These are phyloP conservation scores for Trametes maxima DNA, from an alignment of 768 basidiomycete genomes.

Conservation along the genomic window DNA sequence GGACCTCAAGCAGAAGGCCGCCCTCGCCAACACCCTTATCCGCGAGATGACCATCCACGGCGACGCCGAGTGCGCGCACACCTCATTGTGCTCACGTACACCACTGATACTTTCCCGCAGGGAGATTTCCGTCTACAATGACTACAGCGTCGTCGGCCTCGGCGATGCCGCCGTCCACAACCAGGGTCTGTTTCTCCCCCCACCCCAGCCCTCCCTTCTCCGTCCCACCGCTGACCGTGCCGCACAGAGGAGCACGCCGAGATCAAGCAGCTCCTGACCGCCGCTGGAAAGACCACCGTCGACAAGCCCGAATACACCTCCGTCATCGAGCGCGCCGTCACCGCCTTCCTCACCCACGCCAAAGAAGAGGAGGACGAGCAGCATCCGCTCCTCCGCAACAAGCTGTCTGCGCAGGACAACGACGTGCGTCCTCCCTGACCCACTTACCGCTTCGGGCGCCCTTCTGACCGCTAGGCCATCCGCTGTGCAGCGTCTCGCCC, in stretches of 20 bases:
- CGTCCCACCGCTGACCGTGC: background rate
- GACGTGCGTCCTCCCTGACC: slow-evolving; percentile 18
- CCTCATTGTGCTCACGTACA: background rate
- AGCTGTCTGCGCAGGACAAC: slow-evolving; percentile 22
- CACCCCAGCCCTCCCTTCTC: background rate
- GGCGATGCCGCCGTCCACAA: slow-evolving; percentile 26
- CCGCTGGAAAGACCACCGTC: slow-evolving; percentile 19
- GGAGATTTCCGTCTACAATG: slow-evolving; percentile 28
- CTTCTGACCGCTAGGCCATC: background rate
- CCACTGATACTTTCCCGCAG: background rate
- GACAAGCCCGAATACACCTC: slow-evolving; percentile 20
- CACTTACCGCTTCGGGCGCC: background rate
- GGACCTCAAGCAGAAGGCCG: slow-evolving; percentile 13
- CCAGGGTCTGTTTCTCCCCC: slow-evolving; percentile 2
- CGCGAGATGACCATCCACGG: slow-evolving; percentile 26
- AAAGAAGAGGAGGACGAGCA: slow-evolving; percentile 28
- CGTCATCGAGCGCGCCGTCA: slow-evolving; percentile 23
- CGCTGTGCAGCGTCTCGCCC: slow-evolving; percentile 19
- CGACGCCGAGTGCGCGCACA: slow-evolving; percentile 18
- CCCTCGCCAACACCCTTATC: slow-evolving; percentile 25
- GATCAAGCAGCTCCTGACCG: slow-evolving; percentile 8
- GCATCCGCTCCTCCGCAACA: slow-evolving; percentile 18
- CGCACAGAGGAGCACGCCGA: slow-evolving; percentile 9
- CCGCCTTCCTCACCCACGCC: slow-evolving; percentile 26
- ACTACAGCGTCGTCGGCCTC: slow-evolving; percentile 19